Evolutionary conservation across 331 rosid species (phyloP).

Genomic region (Prunus yedoensis): DNA sequence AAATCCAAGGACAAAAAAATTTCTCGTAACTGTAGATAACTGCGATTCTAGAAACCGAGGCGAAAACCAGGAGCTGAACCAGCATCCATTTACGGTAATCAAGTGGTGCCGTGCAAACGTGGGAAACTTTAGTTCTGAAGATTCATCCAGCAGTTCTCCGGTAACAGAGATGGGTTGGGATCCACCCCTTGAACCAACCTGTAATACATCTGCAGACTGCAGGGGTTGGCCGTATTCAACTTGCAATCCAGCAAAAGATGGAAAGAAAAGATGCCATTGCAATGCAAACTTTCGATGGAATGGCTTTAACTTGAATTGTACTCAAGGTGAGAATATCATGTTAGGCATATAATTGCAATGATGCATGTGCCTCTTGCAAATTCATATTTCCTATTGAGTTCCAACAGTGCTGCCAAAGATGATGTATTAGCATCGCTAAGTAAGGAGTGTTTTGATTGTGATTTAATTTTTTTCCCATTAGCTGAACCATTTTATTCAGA

Average conservation of each 20-base stretch:
- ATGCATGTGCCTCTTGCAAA: constrained; percentile 1
- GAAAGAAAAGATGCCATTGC: constrained; percentile 33
- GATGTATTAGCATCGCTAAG: too few relatives aligned
- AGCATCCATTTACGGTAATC: constrained; percentile 18
- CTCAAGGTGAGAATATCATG: constrained; percentile 23
- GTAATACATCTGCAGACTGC: constrained; percentile 24
- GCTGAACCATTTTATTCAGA: too few relatives aligned
- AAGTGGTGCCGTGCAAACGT: background rate
- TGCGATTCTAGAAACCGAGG: background rate
- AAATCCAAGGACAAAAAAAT: background rate
- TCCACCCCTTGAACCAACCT: constrained; percentile 30
- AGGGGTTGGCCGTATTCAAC: constrained; percentile 37
- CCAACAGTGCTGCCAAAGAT: too few relatives aligned
- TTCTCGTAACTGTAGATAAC: background rate
- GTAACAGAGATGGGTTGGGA: constrained; percentile 26
- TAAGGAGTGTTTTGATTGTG: too few relatives aligned
- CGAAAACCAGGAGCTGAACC: background rate
- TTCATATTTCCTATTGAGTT: too few relatives aligned
- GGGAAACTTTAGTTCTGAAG: background rate
- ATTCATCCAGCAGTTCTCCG: background rate
- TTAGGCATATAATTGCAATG: background rate
- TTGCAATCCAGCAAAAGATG: constrained; percentile 11
- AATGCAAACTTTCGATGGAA: constrained; percentile 33
- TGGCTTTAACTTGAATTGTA: constrained; percentile 16
- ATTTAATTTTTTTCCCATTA: too few relatives aligned